Evolutionary conservation across 192 early-diverging fungal genomes (phyloP).

Genomic region (Coemansia javaensis): DNA sequence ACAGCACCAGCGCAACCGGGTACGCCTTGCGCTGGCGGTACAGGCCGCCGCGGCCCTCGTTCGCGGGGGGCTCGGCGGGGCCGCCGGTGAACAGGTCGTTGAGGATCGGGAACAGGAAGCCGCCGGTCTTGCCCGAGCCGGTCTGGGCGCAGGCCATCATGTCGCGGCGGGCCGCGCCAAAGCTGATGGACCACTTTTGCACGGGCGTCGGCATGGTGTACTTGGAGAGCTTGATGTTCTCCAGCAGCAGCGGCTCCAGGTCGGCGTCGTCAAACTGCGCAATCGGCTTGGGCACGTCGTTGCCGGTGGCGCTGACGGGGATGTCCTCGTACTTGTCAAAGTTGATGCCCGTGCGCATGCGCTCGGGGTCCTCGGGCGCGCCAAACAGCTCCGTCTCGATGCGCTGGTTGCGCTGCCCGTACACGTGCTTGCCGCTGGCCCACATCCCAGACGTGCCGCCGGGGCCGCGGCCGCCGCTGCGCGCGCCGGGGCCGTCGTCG

Average conservation of each 20-base stretch:
- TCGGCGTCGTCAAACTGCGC: conserved; percentile 61
- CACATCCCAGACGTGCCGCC: conserved; percentile 56
- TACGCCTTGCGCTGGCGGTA: conserved; percentile 59
- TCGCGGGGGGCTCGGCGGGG: conserved; percentile 51
- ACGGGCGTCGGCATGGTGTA: conserved; percentile 93
- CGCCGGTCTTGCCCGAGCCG: conserved; percentile 92
- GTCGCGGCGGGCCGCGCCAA: conserved; percentile 77
- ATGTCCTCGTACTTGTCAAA: conserved; percentile 99
- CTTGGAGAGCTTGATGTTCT: conserved; percentile 82
- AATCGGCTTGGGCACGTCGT: conserved; percentile 63
- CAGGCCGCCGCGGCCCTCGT: conserved; percentile 38
- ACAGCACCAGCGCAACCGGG: conserved; percentile 64
- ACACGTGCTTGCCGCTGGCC: conserved; percentile 77
- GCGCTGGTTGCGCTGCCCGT: conserved; percentile 71
- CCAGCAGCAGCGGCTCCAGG: conserved; percentile 80
- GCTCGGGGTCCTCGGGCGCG: conserved; percentile 65
- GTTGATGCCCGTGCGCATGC: conserved; percentile 90
- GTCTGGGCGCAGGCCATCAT: conserved; percentile 99
- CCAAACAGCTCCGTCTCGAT: conserved; percentile 79
- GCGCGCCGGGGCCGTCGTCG: conserved; percentile 20
- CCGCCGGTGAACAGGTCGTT: conserved; percentile 86
- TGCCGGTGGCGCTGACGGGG: conserved; percentile 84
- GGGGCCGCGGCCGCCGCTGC: conserved; percentile 29
- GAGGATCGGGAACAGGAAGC: conserved; percentile 96
- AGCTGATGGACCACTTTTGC: conserved; percentile 87